Percentiles rank a stretch among this genome's conserved stretches.
These are phyloP conservation scores for Talaromyces sp. DNA, from an alignment of 2,329 filamentous ascomycete genomes.

Conservation along the genomic window DNA sequence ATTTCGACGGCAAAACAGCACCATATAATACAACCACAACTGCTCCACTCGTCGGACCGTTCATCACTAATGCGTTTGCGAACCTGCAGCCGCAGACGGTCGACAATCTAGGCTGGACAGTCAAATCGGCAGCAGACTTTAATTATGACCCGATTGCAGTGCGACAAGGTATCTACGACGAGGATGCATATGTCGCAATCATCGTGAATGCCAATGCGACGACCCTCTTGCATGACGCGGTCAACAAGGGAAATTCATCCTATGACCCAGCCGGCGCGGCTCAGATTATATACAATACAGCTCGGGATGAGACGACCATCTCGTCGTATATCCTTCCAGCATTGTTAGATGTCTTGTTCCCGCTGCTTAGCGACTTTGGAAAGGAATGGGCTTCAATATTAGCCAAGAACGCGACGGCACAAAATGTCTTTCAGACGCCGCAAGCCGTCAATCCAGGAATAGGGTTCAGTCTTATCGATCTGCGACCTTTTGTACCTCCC, in stretches of 20 bases:
- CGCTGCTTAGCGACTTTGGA: conserved; percentile 50
- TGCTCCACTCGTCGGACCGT: conserved; percentile 54
- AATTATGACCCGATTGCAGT: conserved; percentile 55
- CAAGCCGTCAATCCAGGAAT: conserved; percentile 56
- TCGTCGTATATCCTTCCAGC: conserved; percentile 53
- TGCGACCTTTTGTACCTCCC: conserved; percentile 57
- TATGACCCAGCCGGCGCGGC: conserved; percentile 60
- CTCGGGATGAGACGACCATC: conserved; percentile 56
- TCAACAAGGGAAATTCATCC: conserved; percentile 52
- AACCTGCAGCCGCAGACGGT: conserved; percentile 39
- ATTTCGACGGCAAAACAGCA: conserved; percentile 57
- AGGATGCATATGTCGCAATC: conserved; percentile 58
- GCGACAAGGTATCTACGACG: conserved; percentile 57
- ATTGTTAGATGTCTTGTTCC: conserved; percentile 46
- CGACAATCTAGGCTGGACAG: conserved; percentile 50
- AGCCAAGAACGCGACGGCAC: conserved; percentile 41
- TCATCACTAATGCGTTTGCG: conserved; percentile 47
- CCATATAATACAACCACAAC: conserved; percentile 44
- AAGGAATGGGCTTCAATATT: conserved; percentile 37
- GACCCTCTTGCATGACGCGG: conserved; percentile 52
- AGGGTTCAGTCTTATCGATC: conserved; percentile 54
- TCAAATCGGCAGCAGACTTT: conserved; percentile 51
- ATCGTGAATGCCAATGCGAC: conserved; percentile 63
- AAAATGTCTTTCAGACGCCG: conserved; percentile 34
- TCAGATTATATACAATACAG: conserved; percentile 54